Conservation (phyloP, 495 filamentous ascomycete genomes). For the Aspergillus nanangensis region DNA sequence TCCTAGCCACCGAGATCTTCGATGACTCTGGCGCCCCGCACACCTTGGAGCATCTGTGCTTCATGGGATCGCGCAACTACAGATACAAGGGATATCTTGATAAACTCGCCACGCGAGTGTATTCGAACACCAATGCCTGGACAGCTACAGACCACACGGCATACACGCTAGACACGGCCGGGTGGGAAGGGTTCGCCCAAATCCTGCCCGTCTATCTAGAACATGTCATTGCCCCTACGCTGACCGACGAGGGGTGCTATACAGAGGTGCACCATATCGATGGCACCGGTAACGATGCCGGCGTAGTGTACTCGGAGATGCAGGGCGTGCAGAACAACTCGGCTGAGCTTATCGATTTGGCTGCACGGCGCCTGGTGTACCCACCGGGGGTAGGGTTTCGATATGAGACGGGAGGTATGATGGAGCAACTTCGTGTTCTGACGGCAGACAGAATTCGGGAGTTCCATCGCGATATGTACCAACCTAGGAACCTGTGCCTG, state of each 20-base stretch:
- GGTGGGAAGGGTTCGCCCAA: conserved; percentile 93
- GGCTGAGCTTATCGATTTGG: conserved; percentile 78
- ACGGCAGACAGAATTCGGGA: conserved; percentile 83
- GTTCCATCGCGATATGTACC: conserved; percentile 97
- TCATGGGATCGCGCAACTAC: conserved; percentile 96
- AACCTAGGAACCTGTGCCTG: conserved; percentile 90
- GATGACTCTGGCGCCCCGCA: conserved; percentile 96
- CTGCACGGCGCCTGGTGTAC: conserved; percentile 72
- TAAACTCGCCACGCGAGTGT: conserved; percentile 86
- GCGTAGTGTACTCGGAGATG: conserved; percentile 99
- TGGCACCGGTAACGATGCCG: conserved; percentile 88
- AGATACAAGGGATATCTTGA: conserved; percentile 92
- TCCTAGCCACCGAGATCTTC: conserved; percentile 93
- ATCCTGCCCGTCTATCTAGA: conserved; percentile 95
- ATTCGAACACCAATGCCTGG: conserved; percentile 95
- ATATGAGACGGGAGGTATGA: conserved; percentile 97
- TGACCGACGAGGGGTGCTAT: conserved; percentile 89
- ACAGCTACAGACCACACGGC: conserved; percentile 93
- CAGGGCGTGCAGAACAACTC: conserved; percentile 86
- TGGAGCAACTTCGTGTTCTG: conserved; percentile 80
- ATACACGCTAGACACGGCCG: conserved; percentile 89
- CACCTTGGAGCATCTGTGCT: conserved; percentile 92
- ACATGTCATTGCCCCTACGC: conserved; percentile 83
- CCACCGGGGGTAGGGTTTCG: conserved; percentile 87
- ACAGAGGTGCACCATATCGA: conserved; percentile 97